Conservation (phyloP, 345 rosid genomes). For the Salix caprea region DNA sequence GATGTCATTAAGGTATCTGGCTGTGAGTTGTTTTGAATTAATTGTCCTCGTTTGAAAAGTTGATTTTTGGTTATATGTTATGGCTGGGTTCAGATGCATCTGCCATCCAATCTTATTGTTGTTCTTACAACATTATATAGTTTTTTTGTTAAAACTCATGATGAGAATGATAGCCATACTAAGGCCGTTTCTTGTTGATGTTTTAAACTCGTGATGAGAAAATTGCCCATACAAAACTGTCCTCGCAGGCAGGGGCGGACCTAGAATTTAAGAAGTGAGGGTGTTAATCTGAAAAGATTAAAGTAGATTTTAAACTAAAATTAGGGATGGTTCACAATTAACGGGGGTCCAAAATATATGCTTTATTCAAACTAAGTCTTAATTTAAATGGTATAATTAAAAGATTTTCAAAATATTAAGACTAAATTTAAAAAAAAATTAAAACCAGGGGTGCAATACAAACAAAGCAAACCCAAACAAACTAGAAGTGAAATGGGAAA, state of each 20-base stretch:
- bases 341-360: neutral
- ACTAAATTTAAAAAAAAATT: too few species aligned
- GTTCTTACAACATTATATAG: neutral
- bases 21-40: neutral
- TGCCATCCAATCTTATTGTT: neutral
- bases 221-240: neutral
- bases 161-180: neutral
- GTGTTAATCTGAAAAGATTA: too few species aligned
- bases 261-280: neutral
- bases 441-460: too few species aligned
- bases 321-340: too few species aligned
- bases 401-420: neutral
- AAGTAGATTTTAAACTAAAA: too few species aligned
- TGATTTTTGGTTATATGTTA: neutral
- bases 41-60: neutral
- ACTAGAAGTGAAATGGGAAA: too few species aligned
- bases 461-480: too few species aligned
- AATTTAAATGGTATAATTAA: too few species aligned
- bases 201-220: neutral
- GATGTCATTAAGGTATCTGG: neutral
- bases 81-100: neutral
- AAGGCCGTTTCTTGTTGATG: neutral
- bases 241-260: neutral
- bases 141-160: neutral
- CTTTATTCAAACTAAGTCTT: neutral